A percentile compares a stretch with the other conserved stretches of the same genome.
phyloP scores from a whole-genome alignment of 2,329 filamentous ascomycete genomes.

The Graphilbum ipis-grandicollis region DNA sequence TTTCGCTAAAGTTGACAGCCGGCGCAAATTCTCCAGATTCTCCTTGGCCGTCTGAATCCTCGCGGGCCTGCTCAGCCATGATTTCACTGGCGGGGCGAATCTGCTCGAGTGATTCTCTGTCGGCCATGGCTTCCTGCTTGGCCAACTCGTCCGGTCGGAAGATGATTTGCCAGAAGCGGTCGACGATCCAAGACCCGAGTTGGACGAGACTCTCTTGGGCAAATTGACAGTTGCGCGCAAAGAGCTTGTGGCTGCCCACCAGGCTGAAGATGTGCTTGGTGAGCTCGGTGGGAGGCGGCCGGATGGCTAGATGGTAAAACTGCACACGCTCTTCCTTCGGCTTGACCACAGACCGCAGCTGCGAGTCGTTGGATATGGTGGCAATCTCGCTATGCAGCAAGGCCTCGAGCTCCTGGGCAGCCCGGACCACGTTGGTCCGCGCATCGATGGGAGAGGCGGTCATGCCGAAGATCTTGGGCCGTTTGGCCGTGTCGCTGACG shows the following conservation, averaged over 20 bases:
- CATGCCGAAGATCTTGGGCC: slow-evolving; percentile 84
- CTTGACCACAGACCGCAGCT: slow-evolving; percentile 39
- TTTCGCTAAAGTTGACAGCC: slow-evolving; percentile 2
- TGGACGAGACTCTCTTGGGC: slow-evolving; percentile 42
- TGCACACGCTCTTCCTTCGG: slow-evolving; percentile 40
- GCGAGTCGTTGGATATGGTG: slow-evolving; percentile 40
- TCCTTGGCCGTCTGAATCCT: no score
- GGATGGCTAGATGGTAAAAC: slow-evolving; percentile 31
- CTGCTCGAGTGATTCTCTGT: slow-evolving; percentile 1
- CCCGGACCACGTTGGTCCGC: slow-evolving; percentile 52
- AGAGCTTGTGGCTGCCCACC: slow-evolving; percentile 22
- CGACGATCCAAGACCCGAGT: slow-evolving; percentile 71
- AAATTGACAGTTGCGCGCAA: slow-evolving; percentile 41
- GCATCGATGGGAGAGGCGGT: slow-evolving; percentile 89
- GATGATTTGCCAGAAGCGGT: slow-evolving; percentile 60
- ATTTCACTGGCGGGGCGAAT: no score
- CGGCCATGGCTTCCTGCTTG: slow-evolving; percentile 40
- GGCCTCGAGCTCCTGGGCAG: slow-evolving; percentile 56
- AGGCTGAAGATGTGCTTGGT: slow-evolving; percentile 34
- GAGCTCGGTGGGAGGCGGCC: slow-evolving; percentile 45
- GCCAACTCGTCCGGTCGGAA: slow-evolving; percentile 44
- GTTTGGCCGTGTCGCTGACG: slow-evolving; percentile 21
- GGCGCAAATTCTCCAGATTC: no score
- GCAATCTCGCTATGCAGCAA: slow-evolving; percentile 71
- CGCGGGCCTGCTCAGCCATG: no score